These are phyloP conservation scores for Cryptococcus neoformans DNA, from an alignment of 1,284 basidiomycete genomes.

Conservation along the genomic window DNA sequence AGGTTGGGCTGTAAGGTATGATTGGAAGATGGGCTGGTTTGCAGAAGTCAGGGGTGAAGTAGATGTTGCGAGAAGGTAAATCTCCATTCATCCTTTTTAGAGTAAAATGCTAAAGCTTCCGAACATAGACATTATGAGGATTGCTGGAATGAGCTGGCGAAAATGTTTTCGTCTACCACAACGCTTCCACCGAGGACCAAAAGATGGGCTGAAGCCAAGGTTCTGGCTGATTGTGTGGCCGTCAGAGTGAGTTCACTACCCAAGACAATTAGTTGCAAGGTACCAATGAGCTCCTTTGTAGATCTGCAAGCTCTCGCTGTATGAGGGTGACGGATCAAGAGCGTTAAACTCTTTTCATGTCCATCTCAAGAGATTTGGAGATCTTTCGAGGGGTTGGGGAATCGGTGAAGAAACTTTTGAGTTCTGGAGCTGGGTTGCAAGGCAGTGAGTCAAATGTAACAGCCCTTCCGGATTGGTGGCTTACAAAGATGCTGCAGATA, in stretches of 20 bases:
- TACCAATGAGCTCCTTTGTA: constrained; percentile 39
- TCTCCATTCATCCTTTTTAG: constrained; percentile 10
- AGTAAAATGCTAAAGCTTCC: constrained; percentile 1
- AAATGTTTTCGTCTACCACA: constrained; percentile 82
- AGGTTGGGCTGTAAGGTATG: constrained; percentile 94
- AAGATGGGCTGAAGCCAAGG: constrained; percentile 97
- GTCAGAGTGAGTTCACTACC: constrained; percentile 61
- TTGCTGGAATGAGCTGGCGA: constrained; percentile 72
- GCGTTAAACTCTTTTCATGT: constrained; percentile 75
- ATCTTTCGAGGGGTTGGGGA: constrained; percentile 88
- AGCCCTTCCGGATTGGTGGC: background rate
- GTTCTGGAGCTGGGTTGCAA: constrained; percentile 93
- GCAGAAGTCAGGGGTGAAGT: constrained; percentile 90
- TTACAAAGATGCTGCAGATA: constrained; percentile 55
- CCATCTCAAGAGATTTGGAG: constrained; percentile 80
- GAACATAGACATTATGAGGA: constrained; percentile 78
- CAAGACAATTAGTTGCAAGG: background rate
- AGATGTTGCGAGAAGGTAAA: constrained; percentile 78
- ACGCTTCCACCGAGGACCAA: constrained; percentile 89
- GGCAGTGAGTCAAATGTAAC: constrained; percentile 65
- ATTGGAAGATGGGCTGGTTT: constrained; percentile 95
- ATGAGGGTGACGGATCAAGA: constrained; percentile 74
- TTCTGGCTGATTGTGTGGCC: constrained; percentile 86
- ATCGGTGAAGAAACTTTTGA: constrained; percentile 97
- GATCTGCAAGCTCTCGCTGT: constrained; percentile 84